Base-by-base conservation (phyloP, 371 early-diverging fungal genomes). In the Batrachochytrium dendrobatidis region DNA sequence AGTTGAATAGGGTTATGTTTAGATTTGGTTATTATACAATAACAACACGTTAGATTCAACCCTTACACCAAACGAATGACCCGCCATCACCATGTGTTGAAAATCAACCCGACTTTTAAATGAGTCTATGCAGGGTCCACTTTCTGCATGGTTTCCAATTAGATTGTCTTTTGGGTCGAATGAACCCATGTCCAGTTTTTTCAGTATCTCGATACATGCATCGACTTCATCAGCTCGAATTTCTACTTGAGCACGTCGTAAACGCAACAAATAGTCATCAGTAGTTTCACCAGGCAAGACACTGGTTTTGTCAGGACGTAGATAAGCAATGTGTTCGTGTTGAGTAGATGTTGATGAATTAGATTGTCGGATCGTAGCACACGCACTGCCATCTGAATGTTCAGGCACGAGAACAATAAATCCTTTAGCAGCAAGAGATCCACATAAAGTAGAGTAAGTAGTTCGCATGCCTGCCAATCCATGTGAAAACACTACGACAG, bases 41-140 rank as follows among this genome's bases (percentile, higher is more conserved):
- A 25, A 31, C 24, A 54, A 54, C 2, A 34, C 20, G 17, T 6
- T 7, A 45, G 55, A 28, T 12, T 24, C 33, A 25, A 6, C 15
- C 26, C 49, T 32, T 53, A 58, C 84, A 6, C 85, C 85, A 71
- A 83, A 85, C 29, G 71, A 71, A 65, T 85, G 85, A 34, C 85
- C 85, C 6, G 74, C 66, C 65, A 82, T 67, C 31, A 71, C 67
- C 32, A 67, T 6, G 18, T 68, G 63, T 1, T 69, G 62, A 39
- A 79, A 57, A 61, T 83, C 75, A 10, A 83, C 44, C 20, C 70
- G 50, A 0, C 70, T 69, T 28, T 60, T 20, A 33, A 81, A 68
- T 24, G 35, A 34, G 1, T 24, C 18, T n/a, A 33, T 22, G n/a
- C n/a, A n/a, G n/a, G n/a, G n/a, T n/a, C n/a, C n/a, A 24, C 44